Percentiles rank a stretch among this genome's conserved stretches.
phyloP scores from a whole-genome alignment of 352 stramenopile genomes.

The Plasmopara viticola region DNA sequence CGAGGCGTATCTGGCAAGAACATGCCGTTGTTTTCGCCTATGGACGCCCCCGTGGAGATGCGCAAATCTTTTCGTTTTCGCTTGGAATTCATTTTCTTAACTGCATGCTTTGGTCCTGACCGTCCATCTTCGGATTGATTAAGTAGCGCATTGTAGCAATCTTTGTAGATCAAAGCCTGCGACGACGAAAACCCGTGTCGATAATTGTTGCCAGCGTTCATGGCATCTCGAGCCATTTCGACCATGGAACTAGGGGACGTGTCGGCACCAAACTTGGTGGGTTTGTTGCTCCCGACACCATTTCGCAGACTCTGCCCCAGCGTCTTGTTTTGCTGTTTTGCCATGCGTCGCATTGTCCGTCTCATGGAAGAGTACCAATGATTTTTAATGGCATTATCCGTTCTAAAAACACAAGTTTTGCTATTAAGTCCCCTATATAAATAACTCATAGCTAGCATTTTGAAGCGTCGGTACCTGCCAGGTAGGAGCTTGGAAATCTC shows the following conservation, averaged over 20 bases:
- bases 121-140: conserved; percentile 43
- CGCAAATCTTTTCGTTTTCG: conserved; percentile 81
- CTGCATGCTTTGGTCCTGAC: conserved; percentile 7
- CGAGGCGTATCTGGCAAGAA: conserved; percentile 72
- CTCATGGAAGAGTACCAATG: conserved; percentile 91
- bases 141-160: conserved; percentile 68
- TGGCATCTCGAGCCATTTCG: conserved; percentile 24
- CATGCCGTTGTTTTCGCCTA: conserved; percentile 48
- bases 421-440: not conserved
- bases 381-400: conserved; percentile 87
- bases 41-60: conserved; percentile 49
- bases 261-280: conserved; percentile 27
- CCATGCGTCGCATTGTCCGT: conserved; percentile 84
- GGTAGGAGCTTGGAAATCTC: conserved; percentile 97
- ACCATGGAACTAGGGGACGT: conserved; percentile 24
- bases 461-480: conserved; percentile 45
- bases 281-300: conserved; percentile 8
- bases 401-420: conserved; percentile 27
- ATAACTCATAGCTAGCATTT: not conserved
- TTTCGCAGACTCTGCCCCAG: conserved; percentile 25
- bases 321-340: conserved; percentile 81
- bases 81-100: conserved; percentile 64
- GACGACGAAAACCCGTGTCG: conserved; percentile 46
- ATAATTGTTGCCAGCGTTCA: conserved; percentile 27
- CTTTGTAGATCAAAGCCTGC: conserved; percentile 60